phyloP scores from a whole-genome alignment of 768 basidiomycete genomes.

The Boletus rubescentipes region DNA sequence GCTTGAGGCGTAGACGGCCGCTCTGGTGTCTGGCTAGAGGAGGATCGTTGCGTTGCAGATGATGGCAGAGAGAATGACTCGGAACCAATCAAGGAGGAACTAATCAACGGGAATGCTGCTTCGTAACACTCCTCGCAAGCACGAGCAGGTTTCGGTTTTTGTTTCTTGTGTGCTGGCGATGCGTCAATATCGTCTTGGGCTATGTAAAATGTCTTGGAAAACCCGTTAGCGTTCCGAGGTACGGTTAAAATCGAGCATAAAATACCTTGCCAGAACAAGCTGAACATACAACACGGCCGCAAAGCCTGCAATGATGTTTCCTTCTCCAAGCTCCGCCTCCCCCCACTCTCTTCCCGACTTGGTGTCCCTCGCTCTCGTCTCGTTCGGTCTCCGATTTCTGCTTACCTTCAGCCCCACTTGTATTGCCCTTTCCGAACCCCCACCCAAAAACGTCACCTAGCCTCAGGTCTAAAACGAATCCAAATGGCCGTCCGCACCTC shows the following conservation, averaged over 20 bases:
- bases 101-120: constrained; percentile 68
- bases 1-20: constrained; percentile 20
- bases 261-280: constrained; percentile 73
- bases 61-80: constrained; percentile 6
- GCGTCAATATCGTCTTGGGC: constrained; percentile 41
- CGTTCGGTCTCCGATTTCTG: constrained; percentile 12
- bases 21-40: constrained; percentile 12
- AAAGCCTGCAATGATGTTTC: constrained; percentile 84
- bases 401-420: constrained; percentile 7
- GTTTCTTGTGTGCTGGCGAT: constrained; percentile 38
- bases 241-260: background rate
- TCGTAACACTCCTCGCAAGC: constrained; percentile 88
- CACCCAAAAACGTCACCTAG: constrained; percentile 30
- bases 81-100: background rate
- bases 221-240: constrained; percentile 1
- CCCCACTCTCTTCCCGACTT: constrained; percentile 8
- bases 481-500: constrained; percentile 76
- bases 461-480: constrained; percentile 39
- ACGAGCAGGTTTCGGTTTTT: constrained; percentile 60
- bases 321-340: constrained; percentile 44
- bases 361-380: constrained; percentile 4
- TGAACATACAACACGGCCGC: constrained; percentile 85
- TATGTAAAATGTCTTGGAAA: constrained; percentile 76
- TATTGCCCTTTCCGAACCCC: constrained; percentile 42
- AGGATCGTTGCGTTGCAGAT: constrained; percentile 7